These are phyloP conservation scores for Flaveria robusta DNA, from an alignment of 129 eudicot genomes.

Conservation along the genomic window DNA sequence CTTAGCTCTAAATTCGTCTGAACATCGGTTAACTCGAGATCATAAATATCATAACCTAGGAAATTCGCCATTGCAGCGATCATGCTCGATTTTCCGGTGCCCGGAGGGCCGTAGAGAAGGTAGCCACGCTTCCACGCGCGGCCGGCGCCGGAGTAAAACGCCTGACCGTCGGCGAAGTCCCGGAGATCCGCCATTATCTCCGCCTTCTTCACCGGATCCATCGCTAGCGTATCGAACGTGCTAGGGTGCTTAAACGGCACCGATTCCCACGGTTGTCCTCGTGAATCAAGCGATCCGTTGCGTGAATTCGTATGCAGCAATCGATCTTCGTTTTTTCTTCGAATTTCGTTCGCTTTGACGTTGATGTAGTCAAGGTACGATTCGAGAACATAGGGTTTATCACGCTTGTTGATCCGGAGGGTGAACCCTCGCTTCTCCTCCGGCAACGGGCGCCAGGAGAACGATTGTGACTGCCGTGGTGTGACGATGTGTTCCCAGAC, in stretches of 20 bases:
- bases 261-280: slow-evolving; percentile 90
- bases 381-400: slow-evolving; percentile 44
- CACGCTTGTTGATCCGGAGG: slow-evolving; percentile 52
- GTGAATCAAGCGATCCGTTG: slow-evolving; percentile 74
- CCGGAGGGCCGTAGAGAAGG: slow-evolving; percentile 84
- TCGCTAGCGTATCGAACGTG: slow-evolving; percentile 84
- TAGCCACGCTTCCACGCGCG: slow-evolving; percentile 97
- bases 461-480: slow-evolving; percentile 59
- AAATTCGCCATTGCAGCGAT: slow-evolving; percentile 95
- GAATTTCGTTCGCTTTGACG: slow-evolving; percentile 63
- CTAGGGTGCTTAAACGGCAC: slow-evolving; percentile 96
- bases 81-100: slow-evolving; percentile 97
- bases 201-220: slow-evolving; percentile 68
- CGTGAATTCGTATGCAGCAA: slow-evolving; percentile 77
- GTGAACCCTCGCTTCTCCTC: slow-evolving; percentile 85
- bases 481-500: slow-evolving; percentile 85
- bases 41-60: slow-evolving; percentile 76
- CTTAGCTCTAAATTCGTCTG: slow-evolving; percentile 70
- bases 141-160: slow-evolving; percentile 73
- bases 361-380: slow-evolving; percentile 62
- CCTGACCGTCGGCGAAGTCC: slow-evolving; percentile 71
- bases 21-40: slow-evolving; percentile 79
- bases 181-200: slow-evolving; percentile 71
- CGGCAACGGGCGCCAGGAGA: slow-evolving; percentile 91
- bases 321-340: slow-evolving; percentile 66